Percentiles rank a stretch among this genome's conserved stretches.
Conservation (phyloP, 1,284 basidiomycete genomes). For the Cutaneotrichosporon spelunceum region DNA sequence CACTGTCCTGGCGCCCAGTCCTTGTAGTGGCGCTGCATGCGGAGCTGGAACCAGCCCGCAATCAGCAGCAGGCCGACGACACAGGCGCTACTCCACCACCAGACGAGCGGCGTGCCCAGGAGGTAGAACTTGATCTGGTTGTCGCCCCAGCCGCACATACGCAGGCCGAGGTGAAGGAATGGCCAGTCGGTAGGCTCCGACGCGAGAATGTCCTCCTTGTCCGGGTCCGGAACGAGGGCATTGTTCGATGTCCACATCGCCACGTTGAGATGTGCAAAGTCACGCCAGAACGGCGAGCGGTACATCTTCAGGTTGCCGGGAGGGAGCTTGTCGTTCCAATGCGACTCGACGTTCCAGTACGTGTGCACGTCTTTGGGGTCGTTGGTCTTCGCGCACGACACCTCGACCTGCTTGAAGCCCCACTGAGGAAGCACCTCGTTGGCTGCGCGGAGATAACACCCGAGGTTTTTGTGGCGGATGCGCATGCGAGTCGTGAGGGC, state of each 20-base stretch:
- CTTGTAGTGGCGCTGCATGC: constrained; percentile 80
- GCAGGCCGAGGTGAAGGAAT: constrained; percentile 75
- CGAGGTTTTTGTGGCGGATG: constrained; percentile 71
- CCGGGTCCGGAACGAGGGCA: constrained; percentile 90
- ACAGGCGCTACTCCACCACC: constrained; percentile 77
- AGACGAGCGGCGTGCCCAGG: constrained; percentile 85
- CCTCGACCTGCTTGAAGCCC: constrained; percentile 99
- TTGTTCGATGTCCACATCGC: constrained; percentile 99
- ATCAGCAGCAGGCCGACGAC: constrained; percentile 61
- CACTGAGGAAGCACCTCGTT: constrained; percentile 90
- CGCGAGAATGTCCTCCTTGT: constrained; percentile 96
- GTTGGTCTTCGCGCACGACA: constrained; percentile 87
- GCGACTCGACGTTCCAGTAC: constrained; percentile 97
- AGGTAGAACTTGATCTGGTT: constrained; percentile 87
- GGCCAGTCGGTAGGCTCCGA: constrained; percentile 94
- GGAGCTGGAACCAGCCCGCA: constrained; percentile 69
- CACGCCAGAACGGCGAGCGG: constrained; percentile 86
- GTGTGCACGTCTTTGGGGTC: constrained; percentile 79
- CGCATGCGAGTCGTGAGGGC: constrained; percentile 85
- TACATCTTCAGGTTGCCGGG: constrained; percentile 77
- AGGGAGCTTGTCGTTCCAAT: constrained; percentile 89
- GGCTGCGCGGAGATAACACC: constrained; percentile 86
- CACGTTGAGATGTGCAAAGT: constrained; percentile 98
- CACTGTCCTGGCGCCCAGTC: constrained; percentile 93
- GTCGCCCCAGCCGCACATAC: constrained; percentile 98